These are phyloP conservation scores for Avena atlantica DNA, from an alignment of 176 grass and related monocot genomes.

Conservation along the genomic window DNA sequence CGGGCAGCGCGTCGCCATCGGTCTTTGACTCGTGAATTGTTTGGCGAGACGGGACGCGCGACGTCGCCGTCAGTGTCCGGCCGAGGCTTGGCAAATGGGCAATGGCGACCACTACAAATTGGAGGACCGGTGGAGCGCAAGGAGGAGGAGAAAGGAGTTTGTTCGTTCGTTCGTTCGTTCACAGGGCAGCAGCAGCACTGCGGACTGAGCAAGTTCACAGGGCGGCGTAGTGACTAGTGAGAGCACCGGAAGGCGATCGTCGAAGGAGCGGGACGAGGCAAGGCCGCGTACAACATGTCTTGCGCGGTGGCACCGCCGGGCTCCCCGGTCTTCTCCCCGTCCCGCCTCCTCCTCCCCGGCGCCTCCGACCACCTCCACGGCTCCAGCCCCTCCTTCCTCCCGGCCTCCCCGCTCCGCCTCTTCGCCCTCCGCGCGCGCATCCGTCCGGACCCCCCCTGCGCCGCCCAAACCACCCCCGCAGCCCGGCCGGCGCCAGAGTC, in stretches of 20 bases:
- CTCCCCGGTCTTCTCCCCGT: conserved; percentile 30
- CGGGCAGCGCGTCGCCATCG: neutral
- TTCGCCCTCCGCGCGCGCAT: conserved; percentile 16
- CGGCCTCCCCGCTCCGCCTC: neutral
- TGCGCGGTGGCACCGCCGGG: conserved; percentile 23
- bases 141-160: neutral
- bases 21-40: neutral
- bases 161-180: neutral
- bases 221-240: neutral
- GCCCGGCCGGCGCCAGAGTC: no score
- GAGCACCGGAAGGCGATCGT: no score
- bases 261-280: neutral
- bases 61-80: conserved; percentile 12
- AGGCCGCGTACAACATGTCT: neutral
- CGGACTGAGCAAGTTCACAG: neutral
- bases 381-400: neutral
- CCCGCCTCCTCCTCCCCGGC: neutral
- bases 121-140: neutral
- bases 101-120: neutral
- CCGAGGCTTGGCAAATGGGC: neutral
- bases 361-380: neutral
- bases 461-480: no score
- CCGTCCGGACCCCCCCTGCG: neutral
- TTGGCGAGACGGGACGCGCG: neutral
- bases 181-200: neutral